Conservation (phyloP, 371 early-diverging fungal genomes). For the Batkoa obscura region DNA sequence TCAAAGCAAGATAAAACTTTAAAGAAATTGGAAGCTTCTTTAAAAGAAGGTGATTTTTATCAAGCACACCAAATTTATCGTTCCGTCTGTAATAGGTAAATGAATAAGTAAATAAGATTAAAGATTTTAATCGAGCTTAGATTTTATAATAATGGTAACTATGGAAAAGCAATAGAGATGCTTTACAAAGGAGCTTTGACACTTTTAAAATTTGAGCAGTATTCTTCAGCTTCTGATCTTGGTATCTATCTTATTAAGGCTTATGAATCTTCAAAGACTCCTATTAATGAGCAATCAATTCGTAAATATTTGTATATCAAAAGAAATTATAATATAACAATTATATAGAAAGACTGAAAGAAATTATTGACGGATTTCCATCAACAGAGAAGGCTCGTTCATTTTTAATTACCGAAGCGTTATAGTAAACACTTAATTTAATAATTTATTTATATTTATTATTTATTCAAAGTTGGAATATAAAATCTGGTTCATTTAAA, state of each 20-base stretch:
- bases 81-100: slow-evolving; percentile 5
- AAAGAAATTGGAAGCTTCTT: not conserved
- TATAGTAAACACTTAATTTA: not conserved
- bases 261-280: not conserved
- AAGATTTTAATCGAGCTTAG: not conserved
- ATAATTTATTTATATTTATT: not conserved
- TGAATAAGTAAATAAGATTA: not conserved
- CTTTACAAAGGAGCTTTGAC: not conserved
- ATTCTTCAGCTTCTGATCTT: slow-evolving; percentile 4
- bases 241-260: not conserved
- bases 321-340: not conserved
- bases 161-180: not conserved
- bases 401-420: not conserved
- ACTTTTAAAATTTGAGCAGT: not conserved
- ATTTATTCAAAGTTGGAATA: not conserved
- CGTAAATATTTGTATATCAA: not conserved
- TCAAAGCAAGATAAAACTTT: not conserved
- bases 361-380: slow-evolving; percentile 1
- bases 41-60: slow-evolving; percentile 1
- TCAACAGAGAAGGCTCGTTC: not conserved
- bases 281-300: not conserved
- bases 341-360: not conserved
- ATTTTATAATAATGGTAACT: not conserved
- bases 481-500: not conserved
- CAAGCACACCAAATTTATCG: slow-evolving; percentile 6